A percentile compares a stretch with the other conserved stretches of the same genome.
phyloP scores from a whole-genome alignment of 177 flowering plant genomes.

The Telopea speciosissima region DNA sequence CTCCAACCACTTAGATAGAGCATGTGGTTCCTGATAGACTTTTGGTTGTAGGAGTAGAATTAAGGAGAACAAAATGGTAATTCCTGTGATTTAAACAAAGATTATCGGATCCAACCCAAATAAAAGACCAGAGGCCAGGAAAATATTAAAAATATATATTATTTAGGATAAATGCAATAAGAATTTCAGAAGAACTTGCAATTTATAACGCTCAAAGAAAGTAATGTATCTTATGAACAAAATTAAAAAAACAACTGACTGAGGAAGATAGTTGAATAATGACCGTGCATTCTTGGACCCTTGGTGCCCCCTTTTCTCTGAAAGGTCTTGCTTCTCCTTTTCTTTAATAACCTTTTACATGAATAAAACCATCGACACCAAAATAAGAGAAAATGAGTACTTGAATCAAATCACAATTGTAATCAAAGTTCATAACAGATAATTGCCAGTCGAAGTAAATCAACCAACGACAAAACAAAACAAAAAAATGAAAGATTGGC shows the following conservation, averaged over 20 bases:
- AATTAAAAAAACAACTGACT: too few relatives aligned
- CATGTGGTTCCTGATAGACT: background rate
- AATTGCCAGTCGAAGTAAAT: too few relatives aligned
- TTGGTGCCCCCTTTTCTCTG: conserved; percentile 37
- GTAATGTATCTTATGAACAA: background rate
- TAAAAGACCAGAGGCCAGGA: background rate
- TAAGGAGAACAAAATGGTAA: background rate
- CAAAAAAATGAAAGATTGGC: too few relatives aligned
- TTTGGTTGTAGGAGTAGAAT: background rate
- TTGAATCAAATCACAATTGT: background rate
- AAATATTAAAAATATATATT: too few relatives aligned
- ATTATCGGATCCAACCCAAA: background rate
- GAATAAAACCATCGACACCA: background rate
- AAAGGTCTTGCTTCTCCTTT: conserved; percentile 36
- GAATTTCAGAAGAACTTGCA: too few relatives aligned
- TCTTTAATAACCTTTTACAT: conserved; percentile 2
- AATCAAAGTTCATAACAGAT: background rate
- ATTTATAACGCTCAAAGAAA: too few relatives aligned
- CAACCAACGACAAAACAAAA: too few relatives aligned
- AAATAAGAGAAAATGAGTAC: background rate
- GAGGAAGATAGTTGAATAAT: background rate
- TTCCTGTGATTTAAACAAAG: background rate
- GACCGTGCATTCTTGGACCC: conserved; percentile 86
- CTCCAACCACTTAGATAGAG: background rate
- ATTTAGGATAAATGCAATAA: background rate